Percentiles rank a stretch among this genome's conserved stretches.
These are phyloP conservation scores for Cercophora samala DNA, from an alignment of 495 filamentous ascomycete species.

Conservation along the genomic window DNA sequence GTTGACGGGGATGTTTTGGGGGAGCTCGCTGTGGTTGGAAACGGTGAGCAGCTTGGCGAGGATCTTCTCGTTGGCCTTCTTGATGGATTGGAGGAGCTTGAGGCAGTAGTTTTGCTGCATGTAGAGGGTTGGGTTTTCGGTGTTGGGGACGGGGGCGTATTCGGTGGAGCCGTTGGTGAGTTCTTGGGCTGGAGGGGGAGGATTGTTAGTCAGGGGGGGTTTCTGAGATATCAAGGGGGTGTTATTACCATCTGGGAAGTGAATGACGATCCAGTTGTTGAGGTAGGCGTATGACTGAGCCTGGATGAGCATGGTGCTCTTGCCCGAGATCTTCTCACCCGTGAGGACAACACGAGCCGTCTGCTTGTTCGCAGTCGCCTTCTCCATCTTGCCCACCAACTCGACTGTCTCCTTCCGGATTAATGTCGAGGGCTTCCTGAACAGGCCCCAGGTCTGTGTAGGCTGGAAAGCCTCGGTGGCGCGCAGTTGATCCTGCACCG, in stretches of 20 bases:
- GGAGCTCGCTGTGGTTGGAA: conserved; percentile 58
- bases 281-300: conserved; percentile 76
- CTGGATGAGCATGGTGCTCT: conserved; percentile 82
- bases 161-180: conserved; percentile 72
- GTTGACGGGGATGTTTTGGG: conserved; percentile 52
- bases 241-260: conserved; percentile 76
- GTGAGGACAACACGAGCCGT: conserved; percentile 64
- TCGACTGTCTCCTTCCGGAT: conserved; percentile 71
- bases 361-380: conserved; percentile 52
- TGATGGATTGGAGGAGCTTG: conserved; percentile 65
- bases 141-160: conserved; percentile 65
- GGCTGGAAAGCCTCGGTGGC: conserved; percentile 83
- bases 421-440: conserved; percentile 72
- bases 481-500: conserved; percentile 72
- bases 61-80: conserved; percentile 66
- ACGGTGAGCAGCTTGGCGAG: conserved; percentile 57
- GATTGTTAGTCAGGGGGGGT: conserved; percentile 12
- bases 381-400: conserved; percentile 58
- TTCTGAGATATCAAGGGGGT: too few relatives aligned
- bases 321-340: conserved; percentile 72
- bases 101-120: conserved; percentile 73
- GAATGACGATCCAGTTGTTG: conserved; percentile 83
- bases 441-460: conserved; percentile 85
- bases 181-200: conserved; percentile 69
- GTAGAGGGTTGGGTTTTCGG: conserved; percentile 55